Base-by-base conservation (phyloP, 73 alveolate species). In the Paramecium primaurelia region DNA sequence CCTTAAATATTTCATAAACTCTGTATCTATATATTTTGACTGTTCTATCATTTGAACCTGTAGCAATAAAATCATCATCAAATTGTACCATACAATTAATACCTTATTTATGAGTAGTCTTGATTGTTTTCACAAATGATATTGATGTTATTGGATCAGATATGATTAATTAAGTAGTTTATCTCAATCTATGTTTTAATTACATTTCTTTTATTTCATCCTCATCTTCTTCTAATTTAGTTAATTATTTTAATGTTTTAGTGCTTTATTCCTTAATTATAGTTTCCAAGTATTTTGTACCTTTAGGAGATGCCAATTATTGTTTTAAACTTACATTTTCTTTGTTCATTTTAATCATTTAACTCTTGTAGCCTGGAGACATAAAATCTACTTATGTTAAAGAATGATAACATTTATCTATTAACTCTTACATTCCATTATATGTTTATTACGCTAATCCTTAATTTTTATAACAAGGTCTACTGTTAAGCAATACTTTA, bases 171-270 rank as follows among this genome's bases (percentile, higher is more conserved):
- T 75, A 4, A 42, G 88, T 38, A 4, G 58, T 38, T 36, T 38
- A 75, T 75, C 88, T 75, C 22, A 75, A 75, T 75, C 60, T 38
- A 38, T 75, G 60, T 36, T 75, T 75, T 6, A 38, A 20, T 75
- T 36, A 14, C 60, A 75, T 38, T 37, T 75, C 88, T 75, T 22
- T 75, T 22, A 38, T 18, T 75, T 75, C 88, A 20, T 75, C 88
- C 8, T 75, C 88, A 37, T 75, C 88, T 25, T 38, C 88, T n/a
- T 75, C 88, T 75, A 75, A 75, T 75, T 75, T 75, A n/a, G 88
- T 75, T 42, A 75, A 38, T 10, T 75, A 25, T 12, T 36, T 37
- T 30, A 75, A 38, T 75, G 58, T 38, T 75, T 75, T 75, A 14
- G 88, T 42, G n/a, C 60, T 75, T 20, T 36, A 38, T 42, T 75